Conservation (phyloP, 768 basidiomycete genomes). For the Filobasidium wieringae region DNA sequence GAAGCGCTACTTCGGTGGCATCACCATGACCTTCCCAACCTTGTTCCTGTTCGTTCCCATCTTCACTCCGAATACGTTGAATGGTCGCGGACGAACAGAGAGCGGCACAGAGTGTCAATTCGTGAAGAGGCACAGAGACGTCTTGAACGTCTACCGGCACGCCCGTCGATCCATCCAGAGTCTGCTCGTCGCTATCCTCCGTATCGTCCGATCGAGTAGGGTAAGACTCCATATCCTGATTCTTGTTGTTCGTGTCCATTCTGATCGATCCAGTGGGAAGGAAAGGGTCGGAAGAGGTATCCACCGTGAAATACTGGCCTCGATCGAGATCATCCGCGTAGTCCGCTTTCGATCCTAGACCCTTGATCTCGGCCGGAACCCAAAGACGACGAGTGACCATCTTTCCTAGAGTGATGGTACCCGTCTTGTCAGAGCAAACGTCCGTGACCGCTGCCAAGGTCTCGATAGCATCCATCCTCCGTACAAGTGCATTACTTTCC, state of each 20-base stretch:
- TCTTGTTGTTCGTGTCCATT: constrained; percentile 15
- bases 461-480: constrained; percentile 55
- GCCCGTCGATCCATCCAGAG: background rate
- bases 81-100: constrained; percentile 42
- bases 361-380: constrained; percentile 39
- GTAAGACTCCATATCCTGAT: constrained; percentile 3
- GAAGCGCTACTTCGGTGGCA: constrained; percentile 50
- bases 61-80: constrained; percentile 4
- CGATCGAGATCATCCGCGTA: constrained; percentile 16
- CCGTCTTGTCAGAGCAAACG: constrained; percentile 57
- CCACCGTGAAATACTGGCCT: constrained; percentile 22
- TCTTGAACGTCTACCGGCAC: constrained; percentile 29
- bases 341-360: constrained; percentile 22
- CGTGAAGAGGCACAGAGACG: constrained; percentile 28
- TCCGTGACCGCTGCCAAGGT: constrained; percentile 49
- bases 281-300: constrained; percentile 36
- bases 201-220: constrained; percentile 8
- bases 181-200: constrained; percentile 17
- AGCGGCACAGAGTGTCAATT: constrained; percentile 38
- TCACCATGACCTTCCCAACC: constrained; percentile 46
- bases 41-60: constrained; percentile 27
- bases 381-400: constrained; percentile 43
- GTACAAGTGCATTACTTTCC: constrained; percentile 49
- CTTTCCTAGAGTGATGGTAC: constrained; percentile 47
- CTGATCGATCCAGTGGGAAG: constrained; percentile 36